phyloP scores from a whole-genome alignment of 2,329 filamentous ascomycete genomes.

The Penicillium sp. region DNA sequence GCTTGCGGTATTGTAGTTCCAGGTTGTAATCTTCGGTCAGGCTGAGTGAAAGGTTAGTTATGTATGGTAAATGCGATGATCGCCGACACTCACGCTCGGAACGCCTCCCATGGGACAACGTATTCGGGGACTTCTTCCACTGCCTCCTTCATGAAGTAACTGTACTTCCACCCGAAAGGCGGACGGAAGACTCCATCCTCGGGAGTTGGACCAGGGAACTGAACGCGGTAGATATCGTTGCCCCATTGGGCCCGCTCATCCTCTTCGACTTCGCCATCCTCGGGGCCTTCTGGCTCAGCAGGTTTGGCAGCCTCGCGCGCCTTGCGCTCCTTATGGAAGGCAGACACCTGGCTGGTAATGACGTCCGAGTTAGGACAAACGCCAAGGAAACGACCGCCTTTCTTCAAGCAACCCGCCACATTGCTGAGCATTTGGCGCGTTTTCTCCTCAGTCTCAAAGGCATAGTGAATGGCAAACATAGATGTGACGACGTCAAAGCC shows the following conservation, averaged over 20 bases:
- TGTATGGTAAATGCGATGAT: neutral
- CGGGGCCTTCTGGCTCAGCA: constrained; percentile 34
- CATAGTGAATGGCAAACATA: constrained; percentile 99
- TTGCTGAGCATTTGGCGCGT: constrained; percentile 90
- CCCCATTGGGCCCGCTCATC: constrained; percentile 75
- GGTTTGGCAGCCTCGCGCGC: constrained; percentile 45
- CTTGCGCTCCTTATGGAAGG: constrained; percentile 63
- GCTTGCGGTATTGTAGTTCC: constrained; percentile 88
- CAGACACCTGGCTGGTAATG: constrained; percentile 72
- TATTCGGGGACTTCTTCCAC: constrained; percentile 97
- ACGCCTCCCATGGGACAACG: constrained; percentile 96
- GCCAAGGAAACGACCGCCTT: constrained; percentile 90
- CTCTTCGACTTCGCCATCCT: constrained; percentile 55
- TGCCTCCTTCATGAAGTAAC: constrained; percentile 91
- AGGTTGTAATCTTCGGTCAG: constrained; percentile 95
- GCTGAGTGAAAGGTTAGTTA: constrained; percentile 25
- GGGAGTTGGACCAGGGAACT: constrained; percentile 79
- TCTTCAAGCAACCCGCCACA: constrained; percentile 83
- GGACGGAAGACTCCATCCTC: constrained; percentile 88
- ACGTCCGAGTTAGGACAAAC: constrained; percentile 97
- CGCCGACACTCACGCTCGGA: constrained; percentile 62
- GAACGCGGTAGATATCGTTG: constrained; percentile 87
- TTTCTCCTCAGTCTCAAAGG: constrained; percentile 88
- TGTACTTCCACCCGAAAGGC: constrained; percentile 97
- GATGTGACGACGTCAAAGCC: constrained; percentile 96